phyloP scores from a whole-genome alignment of 148 eudicot species.

The Vaccinium myrtillus region DNA sequence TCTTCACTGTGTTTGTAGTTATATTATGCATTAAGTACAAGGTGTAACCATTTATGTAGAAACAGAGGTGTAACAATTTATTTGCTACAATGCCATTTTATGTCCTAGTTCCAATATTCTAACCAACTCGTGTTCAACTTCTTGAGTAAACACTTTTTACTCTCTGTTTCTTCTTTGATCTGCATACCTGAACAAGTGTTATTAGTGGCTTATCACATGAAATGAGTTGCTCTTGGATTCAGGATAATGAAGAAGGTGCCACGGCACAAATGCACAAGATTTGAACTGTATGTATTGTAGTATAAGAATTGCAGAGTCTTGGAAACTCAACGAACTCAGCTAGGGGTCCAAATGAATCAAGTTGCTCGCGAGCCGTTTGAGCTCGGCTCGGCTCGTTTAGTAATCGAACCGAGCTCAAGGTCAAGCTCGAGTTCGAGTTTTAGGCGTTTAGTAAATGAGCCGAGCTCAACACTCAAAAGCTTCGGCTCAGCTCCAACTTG shows the following conservation, averaged over 20 bases:
- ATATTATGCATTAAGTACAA: not conserved
- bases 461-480: no score
- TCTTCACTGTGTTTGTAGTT: not conserved
- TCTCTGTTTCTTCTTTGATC: no score
- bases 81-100: not conserved
- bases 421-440: no score
- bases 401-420: no score
- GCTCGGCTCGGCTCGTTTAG: no score
- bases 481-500: no score
- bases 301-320: not conserved
- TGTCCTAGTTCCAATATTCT: not conserved
- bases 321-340: not conserved
- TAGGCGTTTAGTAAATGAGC: no score
- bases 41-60: not conserved
- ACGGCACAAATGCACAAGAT: not conserved
- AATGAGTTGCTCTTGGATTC: not conserved
- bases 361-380: no score
- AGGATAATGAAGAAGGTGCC: no score
- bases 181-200: no score
- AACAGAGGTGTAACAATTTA: constrained; percentile 10
- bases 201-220: no score
- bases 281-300: not conserved
- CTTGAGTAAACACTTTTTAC: not conserved
- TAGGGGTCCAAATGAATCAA: no score
- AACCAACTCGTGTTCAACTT: not conserved